phyloP scores from a whole-genome alignment of 768 basidiomycete genomes.

The Sporobolomyces phaffii region DNA sequence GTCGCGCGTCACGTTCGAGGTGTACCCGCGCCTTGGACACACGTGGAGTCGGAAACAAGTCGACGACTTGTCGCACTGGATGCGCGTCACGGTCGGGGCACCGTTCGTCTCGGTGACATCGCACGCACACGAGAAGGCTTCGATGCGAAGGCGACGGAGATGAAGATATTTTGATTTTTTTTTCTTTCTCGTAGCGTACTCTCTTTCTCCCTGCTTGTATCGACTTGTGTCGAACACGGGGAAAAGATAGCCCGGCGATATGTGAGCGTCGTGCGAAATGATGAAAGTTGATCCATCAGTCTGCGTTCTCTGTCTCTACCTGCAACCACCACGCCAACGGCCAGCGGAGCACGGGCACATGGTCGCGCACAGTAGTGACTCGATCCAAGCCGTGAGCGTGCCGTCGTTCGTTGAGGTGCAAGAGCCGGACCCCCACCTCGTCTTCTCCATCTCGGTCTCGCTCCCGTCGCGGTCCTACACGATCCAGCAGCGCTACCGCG shows the following conservation, averaged over 20 bases:
- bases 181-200: too few species aligned
- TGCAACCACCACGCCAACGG: too few species aligned
- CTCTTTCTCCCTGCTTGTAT: too few species aligned
- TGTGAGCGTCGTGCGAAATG: too few species aligned
- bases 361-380: not conserved
- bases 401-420: too few species aligned
- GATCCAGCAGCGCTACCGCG: slow-evolving; percentile 89
- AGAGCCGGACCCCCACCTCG: too few species aligned
- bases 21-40: slow-evolving; percentile 14
- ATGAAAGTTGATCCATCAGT: too few species aligned
- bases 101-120: not conserved
- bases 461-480: slow-evolving; percentile 88
- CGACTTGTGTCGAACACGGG: too few species aligned
- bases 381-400: slow-evolving; percentile 32
- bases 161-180: too few species aligned
- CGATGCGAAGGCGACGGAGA: not conserved
- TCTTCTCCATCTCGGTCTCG: slow-evolving; percentile 75
- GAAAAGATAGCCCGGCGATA: too few species aligned
- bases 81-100: not conserved
- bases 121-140: not conserved
- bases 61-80: not conserved
- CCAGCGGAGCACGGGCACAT: too few species aligned
- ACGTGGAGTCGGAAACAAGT: slow-evolving; percentile 7
- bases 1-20: not conserved
- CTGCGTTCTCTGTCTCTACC: too few species aligned